phyloP scores from a whole-genome alignment of 163 green algal species.

The Chlamydomonas reinhardtii region DNA sequence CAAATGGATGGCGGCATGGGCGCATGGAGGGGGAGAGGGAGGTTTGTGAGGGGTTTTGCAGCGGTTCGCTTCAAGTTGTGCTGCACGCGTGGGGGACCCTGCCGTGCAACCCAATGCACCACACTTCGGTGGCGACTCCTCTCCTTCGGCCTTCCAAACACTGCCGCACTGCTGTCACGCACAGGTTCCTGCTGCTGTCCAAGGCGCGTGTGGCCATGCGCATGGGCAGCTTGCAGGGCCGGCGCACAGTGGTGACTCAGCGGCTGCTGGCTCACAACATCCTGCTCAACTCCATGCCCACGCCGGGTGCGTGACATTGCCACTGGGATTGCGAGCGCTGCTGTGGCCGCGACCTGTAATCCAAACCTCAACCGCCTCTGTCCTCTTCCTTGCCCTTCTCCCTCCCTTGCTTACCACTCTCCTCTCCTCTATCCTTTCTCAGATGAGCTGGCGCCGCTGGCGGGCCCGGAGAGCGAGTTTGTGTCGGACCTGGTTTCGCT shows the following conservation, averaged over 20 bases:
- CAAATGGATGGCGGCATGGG: too few species aligned
- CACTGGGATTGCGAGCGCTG: too few species aligned
- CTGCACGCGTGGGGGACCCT: too few species aligned
- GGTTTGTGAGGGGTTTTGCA: too few species aligned
- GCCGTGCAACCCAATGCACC: too few species aligned
- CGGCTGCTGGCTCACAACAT: constrained; percentile 88
- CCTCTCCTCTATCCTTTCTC: neutral
- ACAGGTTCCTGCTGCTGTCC: constrained; percentile 80
- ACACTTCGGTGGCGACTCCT: too few species aligned
- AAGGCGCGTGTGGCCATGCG: constrained; percentile 68
- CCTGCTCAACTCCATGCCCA: constrained; percentile 75
- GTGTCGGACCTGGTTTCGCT: constrained; percentile 47
- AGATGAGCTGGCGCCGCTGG: constrained; percentile 34
- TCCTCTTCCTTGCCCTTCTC: neutral
- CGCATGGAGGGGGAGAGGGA: too few species aligned
- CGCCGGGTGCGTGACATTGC: constrained; percentile 48
- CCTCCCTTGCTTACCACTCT: too few species aligned
- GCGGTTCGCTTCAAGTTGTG: too few species aligned
- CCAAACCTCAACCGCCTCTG: too few species aligned
- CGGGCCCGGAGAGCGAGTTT: constrained; percentile 55
- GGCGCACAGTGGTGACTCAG: constrained; percentile 65
- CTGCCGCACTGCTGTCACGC: fast-evolving
- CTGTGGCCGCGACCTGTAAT: too few species aligned
- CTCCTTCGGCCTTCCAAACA: too few species aligned
- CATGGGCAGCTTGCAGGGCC: constrained; percentile 74